Evolutionary conservation across 2,329 filamentous ascomycete species (phyloP).

Genomic region (Cordyceps farinosa): DNA sequence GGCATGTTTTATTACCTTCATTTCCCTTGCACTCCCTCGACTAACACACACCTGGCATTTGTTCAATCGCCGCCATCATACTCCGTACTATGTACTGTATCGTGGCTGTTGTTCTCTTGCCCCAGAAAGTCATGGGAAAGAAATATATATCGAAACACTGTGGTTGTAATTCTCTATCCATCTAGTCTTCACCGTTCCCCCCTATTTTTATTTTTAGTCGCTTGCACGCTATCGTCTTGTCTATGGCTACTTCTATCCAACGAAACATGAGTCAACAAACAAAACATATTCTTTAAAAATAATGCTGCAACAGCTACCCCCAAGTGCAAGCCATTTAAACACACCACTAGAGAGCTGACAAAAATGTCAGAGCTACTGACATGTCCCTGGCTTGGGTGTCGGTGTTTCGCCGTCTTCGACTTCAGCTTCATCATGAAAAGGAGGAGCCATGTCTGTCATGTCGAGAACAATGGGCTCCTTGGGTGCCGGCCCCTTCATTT

Average conservation of each 20-base stretch:
- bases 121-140: background rate
- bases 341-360: background rate
- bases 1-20: background rate
- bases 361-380: background rate
- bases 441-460: background rate
- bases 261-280: background rate
- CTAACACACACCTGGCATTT: background rate
- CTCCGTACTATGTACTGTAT: too few relatives aligned
- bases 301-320: background rate
- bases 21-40: background rate
- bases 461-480: slow-evolving; percentile 24
- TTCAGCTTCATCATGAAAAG: background rate
- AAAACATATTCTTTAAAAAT: background rate
- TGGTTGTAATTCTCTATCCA: background rate
- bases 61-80: too few relatives aligned
- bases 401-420: background rate
- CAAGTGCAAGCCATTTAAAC: background rate
- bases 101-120: too few relatives aligned
- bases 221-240: background rate
- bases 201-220: background rate
- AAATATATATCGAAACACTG: background rate
- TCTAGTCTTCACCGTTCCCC: background rate
- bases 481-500: slow-evolving; percentile 41
- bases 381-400: background rate
- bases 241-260: background rate